These are phyloP conservation scores for Nymphaea colorata DNA, from an alignment of 164 flowering plant genomes.

Conservation along the genomic window DNA sequence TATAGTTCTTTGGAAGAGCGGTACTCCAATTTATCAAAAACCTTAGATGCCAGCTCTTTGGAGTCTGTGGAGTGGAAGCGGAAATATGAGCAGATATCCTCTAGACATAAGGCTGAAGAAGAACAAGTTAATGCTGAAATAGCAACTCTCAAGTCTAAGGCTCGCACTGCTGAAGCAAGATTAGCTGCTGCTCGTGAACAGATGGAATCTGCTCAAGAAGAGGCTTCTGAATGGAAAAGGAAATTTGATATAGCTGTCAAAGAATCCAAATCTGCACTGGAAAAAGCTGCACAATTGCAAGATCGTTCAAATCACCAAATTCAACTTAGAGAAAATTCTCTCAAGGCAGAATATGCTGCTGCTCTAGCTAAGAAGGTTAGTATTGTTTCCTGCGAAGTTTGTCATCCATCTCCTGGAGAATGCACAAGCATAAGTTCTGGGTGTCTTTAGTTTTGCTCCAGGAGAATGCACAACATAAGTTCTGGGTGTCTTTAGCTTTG, in stretches of 20 bases:
- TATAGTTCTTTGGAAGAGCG: constrained; percentile 73
- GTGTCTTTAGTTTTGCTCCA: neutral
- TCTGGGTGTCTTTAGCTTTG: neutral
- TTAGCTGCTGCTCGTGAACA: constrained; percentile 88
- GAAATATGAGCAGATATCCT: constrained; percentile 57
- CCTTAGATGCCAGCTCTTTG: constrained; percentile 44
- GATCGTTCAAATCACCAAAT: constrained; percentile 58
- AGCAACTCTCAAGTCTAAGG: constrained; percentile 56
- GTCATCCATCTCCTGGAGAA: too few relatives aligned
- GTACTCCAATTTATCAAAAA: constrained; percentile 41
- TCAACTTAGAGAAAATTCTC: constrained; percentile 71
- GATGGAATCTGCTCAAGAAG: constrained; percentile 78
- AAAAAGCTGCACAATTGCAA: constrained; percentile 80
- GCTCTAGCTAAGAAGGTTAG: constrained; percentile 65
- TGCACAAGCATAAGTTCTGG: too few relatives aligned
- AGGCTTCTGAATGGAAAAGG: constrained; percentile 89
- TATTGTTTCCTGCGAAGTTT: neutral
- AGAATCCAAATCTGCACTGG: constrained; percentile 84
- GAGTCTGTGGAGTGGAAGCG: constrained; percentile 83
- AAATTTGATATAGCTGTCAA: constrained; percentile 76
- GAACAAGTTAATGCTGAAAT: constrained; percentile 60
- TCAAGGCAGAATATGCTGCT: constrained; percentile 56
- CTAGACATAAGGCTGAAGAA: constrained; percentile 58
- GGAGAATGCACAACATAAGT: too few relatives aligned
- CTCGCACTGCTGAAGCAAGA: constrained; percentile 85